phyloP scores from a whole-genome alignment of 2,329 filamentous ascomycete species.

The Paraphoma sp. region DNA sequence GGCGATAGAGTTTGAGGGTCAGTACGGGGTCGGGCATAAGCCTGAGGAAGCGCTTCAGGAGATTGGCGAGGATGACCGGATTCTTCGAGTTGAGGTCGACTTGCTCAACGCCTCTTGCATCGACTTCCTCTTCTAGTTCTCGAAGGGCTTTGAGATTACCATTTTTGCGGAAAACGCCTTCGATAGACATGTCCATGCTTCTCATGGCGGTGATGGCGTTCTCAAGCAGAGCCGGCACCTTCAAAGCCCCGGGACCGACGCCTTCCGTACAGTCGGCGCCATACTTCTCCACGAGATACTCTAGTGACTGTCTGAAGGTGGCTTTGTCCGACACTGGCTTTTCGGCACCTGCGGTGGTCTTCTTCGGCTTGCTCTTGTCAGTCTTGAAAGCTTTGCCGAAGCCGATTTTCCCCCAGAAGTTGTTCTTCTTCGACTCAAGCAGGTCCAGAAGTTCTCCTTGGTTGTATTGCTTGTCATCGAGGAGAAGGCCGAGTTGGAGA shows the following conservation, averaged over 20 bases:
- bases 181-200: constrained; percentile 98
- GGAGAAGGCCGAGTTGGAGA: constrained; percentile 88
- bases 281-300: constrained; percentile 88
- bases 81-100: constrained; percentile 88
- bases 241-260: constrained; percentile 87
- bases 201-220: constrained; percentile 94
- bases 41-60: constrained; percentile 93
- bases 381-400: constrained; percentile 96
- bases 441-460: constrained; percentile 90
- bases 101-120: constrained; percentile 82
- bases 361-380: constrained; percentile 75
- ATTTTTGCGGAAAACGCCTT: constrained; percentile 98
- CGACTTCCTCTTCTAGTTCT: constrained; percentile 84
- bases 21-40: constrained; percentile 93
- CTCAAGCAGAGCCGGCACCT: constrained; percentile 93
- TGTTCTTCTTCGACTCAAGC: constrained; percentile 91
- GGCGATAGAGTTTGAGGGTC: constrained; percentile 89
- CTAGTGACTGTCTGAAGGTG: constrained; percentile 88
- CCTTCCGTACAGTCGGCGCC: constrained; percentile 98
- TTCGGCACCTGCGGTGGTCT: constrained; percentile 66
- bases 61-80: constrained; percentile 89
- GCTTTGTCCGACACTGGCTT: constrained; percentile 66
- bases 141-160: constrained; percentile 95
- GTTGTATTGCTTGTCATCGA: constrained; percentile 90
- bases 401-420: constrained; percentile 97